Conservation (phyloP, 352 stramenopile species). For the Thalassiosira delicatula region DNA sequence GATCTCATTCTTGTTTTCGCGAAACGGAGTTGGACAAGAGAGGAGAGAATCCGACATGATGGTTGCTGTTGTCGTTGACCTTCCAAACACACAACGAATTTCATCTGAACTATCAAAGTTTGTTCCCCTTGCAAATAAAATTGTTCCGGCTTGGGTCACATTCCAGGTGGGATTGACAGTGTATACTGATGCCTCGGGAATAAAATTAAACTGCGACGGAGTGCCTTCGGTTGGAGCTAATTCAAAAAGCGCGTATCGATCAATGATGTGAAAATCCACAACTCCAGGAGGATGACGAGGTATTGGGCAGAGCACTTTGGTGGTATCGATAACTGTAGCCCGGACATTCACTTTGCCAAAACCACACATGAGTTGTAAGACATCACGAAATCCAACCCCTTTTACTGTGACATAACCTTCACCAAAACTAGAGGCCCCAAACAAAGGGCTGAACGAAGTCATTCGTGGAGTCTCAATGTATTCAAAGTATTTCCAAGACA, state of each 20-base stretch:
- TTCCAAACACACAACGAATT: conserved; percentile 89
- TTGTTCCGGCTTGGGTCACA: conserved; percentile 85
- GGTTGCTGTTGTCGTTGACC: conserved; percentile 81
- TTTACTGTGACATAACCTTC: conserved; percentile 39
- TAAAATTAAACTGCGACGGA: conserved; percentile 85
- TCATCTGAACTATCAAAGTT: conserved; percentile 93
- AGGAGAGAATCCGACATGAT: conserved; percentile 87
- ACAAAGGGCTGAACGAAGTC: conserved; percentile 43
- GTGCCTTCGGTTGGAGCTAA: conserved; percentile 35
- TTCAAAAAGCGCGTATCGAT: conserved; percentile 85
- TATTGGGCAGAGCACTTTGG: conserved; percentile 64
- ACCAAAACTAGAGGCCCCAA: conserved; percentile 31
- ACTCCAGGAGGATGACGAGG: conserved; percentile 81
- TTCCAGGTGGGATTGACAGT: conserved; percentile 85
- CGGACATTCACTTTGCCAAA: conserved; percentile 80
- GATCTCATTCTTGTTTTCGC: conserved; percentile 71
- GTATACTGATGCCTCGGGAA: conserved; percentile 87
- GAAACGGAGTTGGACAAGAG: conserved; percentile 85
- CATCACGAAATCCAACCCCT: conserved; percentile 55
- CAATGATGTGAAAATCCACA: conserved; percentile 79
- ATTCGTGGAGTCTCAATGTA: conserved; percentile 59
- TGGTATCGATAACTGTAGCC: conserved; percentile 44
- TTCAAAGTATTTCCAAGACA: conserved; percentile 72
- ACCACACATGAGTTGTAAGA: conserved; percentile 53
- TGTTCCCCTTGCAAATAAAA: conserved; percentile 90